Conservation (phyloP, 495 filamentous ascomycete genomes). For the Xylaria curta region DNA sequence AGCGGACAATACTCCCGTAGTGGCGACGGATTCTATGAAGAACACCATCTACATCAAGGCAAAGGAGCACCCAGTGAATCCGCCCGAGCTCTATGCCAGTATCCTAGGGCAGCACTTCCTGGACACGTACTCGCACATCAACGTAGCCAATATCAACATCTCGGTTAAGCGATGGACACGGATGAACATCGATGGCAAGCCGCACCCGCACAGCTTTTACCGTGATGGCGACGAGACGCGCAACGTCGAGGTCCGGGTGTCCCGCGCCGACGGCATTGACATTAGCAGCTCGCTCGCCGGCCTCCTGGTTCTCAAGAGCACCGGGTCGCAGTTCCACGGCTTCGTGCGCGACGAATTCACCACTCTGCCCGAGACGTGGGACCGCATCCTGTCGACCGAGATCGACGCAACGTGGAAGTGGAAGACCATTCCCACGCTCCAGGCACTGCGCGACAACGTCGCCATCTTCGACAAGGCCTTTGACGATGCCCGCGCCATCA, state of each 20-base stretch:
- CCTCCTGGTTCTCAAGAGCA: constrained; percentile 92
- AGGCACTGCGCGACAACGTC: constrained; percentile 68
- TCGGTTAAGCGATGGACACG: constrained; percentile 91
- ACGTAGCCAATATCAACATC: constrained; percentile 78
- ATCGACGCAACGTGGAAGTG: constrained; percentile 87
- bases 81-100: constrained; percentile 90
- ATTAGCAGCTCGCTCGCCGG: constrained; percentile 74
- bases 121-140: constrained; percentile 85
- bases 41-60: constrained; percentile 95
- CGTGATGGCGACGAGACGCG: constrained; percentile 89
- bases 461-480: constrained; percentile 80
- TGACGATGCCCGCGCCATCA: constrained; percentile 76
- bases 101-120: constrained; percentile 87
- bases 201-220: constrained; percentile 96
- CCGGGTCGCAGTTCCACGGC: constrained; percentile 94
- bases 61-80: constrained; percentile 90
- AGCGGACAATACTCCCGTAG: constrained; percentile 94
- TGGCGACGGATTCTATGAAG: constrained; percentile 97
- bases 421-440: constrained; percentile 70
- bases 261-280: constrained; percentile 64
- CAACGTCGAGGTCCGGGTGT: constrained; percentile 68
- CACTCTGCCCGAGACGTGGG: constrained; percentile 86
- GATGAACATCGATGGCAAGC: constrained; percentile 83
- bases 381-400: constrained; percentile 92
- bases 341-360: constrained; percentile 94